Evolutionary conservation across 179 eudicot species (phyloP).

Genomic region (Nepenthes alata): DNA sequence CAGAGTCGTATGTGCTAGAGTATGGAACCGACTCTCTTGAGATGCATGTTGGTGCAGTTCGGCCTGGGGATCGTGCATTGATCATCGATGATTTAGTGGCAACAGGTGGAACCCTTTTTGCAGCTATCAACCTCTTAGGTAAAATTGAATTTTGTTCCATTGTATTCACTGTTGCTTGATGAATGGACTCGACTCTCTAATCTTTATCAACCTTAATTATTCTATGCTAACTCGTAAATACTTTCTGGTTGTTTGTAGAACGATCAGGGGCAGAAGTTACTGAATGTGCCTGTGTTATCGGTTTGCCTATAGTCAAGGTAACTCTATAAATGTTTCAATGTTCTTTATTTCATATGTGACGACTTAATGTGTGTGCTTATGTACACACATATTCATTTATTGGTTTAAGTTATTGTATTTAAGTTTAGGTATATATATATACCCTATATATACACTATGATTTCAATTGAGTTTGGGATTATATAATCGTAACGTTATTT

Average conservation of each 20-base stretch:
- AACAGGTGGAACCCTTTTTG: conserved; percentile 58
- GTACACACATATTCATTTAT: background rate
- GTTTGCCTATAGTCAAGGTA: conserved; percentile 71
- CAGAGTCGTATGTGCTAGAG: conserved; percentile 45
- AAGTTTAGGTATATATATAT: too few relatives aligned
- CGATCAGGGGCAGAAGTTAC: conserved; percentile 56
- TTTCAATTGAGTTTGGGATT: too few relatives aligned
- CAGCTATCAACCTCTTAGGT: conserved; percentile 51
- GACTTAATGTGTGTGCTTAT: background rate
- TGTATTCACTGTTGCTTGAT: background rate
- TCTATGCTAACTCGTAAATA: background rate
- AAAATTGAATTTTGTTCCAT: background rate
- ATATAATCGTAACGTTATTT: too few relatives aligned
- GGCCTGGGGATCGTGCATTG: conserved; percentile 41
- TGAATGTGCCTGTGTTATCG: conserved; percentile 78
- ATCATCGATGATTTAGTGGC: conserved; percentile 56
- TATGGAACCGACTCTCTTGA: conserved; percentile 51
- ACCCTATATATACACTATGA: too few relatives aligned
- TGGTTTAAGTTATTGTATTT: background rate
- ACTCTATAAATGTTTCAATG: background rate
- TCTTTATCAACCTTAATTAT: background rate
- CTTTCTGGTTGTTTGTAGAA: conserved; percentile 18
- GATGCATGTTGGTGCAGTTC: conserved; percentile 51
- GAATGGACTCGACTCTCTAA: background rate
- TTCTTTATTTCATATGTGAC: background rate